Evolutionary conservation across 2,329 filamentous ascomycete species (phyloP).

Genomic region (Penicillium sp.): DNA sequence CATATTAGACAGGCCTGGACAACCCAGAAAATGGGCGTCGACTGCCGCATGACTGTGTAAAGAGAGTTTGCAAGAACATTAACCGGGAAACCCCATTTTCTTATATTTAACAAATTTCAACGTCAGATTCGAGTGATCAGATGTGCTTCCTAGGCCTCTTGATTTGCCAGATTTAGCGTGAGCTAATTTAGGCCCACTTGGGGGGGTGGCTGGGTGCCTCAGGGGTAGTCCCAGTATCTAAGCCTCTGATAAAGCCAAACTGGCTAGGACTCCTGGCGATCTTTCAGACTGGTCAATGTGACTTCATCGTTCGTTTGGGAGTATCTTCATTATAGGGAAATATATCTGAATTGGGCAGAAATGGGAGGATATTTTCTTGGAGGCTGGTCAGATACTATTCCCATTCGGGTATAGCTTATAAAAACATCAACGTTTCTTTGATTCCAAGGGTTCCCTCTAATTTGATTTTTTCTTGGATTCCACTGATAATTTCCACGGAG

Average conservation of each 20-base stretch:
- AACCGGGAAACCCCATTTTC: background rate
- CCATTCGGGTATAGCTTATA: background rate
- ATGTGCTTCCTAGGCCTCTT: background rate
- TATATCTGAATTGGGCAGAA: background rate
- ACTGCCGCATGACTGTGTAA: slow-evolving; percentile 1
- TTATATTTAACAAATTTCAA: background rate
- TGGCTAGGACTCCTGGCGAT: background rate
- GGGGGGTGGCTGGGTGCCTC: background rate
- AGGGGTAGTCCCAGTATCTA: slow-evolving; percentile 1
- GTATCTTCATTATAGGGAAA: background rate
- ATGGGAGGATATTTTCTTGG: background rate
- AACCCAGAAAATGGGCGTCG: slow-evolving; percentile 4
- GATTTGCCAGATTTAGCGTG: background rate
- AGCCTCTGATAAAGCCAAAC: slow-evolving; percentile 1
- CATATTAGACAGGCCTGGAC: slow-evolving; percentile 9
- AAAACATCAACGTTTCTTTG: background rate
- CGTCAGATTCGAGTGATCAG: background rate
- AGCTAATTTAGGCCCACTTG: background rate
- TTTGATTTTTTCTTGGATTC: background rate
- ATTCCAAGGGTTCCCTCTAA: too few relatives aligned
- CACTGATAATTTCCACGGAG: background rate
- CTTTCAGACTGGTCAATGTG: background rate
- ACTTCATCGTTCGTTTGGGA: background rate
- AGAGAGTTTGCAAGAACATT: background rate
- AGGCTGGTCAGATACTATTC: background rate